Percentiles rank a stretch among this genome's conserved stretches.
Evolutionary conservation across 371 early-diverging fungal species (phyloP).

Genomic region (Zychaea mexicana): DNA sequence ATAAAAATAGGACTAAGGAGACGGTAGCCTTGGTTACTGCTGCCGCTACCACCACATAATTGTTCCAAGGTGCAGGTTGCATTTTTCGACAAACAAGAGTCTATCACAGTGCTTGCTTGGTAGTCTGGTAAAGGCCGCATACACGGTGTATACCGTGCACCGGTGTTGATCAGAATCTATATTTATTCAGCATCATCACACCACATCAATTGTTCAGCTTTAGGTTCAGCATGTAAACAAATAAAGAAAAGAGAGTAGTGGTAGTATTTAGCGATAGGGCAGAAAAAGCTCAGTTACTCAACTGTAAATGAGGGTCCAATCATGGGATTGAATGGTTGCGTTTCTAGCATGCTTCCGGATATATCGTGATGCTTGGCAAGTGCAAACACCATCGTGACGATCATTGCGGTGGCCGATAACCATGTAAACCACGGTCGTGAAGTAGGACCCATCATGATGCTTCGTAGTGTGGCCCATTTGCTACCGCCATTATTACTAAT

Average conservation of each 20-base stretch:
- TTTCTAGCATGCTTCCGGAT: slow-evolving; percentile 54
- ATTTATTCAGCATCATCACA: too few species aligned
- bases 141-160: slow-evolving; percentile 67
- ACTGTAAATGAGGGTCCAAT: slow-evolving; percentile 62
- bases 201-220: slow-evolving; percentile 6
- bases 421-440: slow-evolving; percentile 54
- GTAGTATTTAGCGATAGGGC: too few species aligned
- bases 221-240: not conserved
- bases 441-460: slow-evolving; percentile 22
- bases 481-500: not conserved
- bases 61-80: slow-evolving; percentile 50
- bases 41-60: slow-evolving; percentile 42
- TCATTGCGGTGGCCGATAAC: slow-evolving; percentile 48
- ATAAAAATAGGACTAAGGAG: slow-evolving; percentile 75
- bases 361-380: slow-evolving; percentile 50
- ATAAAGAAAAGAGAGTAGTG: not conserved
- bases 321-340: slow-evolving; percentile 61
- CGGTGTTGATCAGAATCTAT: slow-evolving; percentile 54
- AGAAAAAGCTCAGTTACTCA: too few species aligned
- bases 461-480: not conserved
- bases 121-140: slow-evolving; percentile 52
- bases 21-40: slow-evolving; percentile 38
- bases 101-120: not conserved
- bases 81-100: slow-evolving; percentile 26
- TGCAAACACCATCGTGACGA: slow-evolving; percentile 53